Percentiles rank a stretch among this genome's conserved stretches.
These are phyloP conservation scores for Penicillium paradoxum DNA, from an alignment of 495 filamentous ascomycete genomes.

Conservation along the genomic window DNA sequence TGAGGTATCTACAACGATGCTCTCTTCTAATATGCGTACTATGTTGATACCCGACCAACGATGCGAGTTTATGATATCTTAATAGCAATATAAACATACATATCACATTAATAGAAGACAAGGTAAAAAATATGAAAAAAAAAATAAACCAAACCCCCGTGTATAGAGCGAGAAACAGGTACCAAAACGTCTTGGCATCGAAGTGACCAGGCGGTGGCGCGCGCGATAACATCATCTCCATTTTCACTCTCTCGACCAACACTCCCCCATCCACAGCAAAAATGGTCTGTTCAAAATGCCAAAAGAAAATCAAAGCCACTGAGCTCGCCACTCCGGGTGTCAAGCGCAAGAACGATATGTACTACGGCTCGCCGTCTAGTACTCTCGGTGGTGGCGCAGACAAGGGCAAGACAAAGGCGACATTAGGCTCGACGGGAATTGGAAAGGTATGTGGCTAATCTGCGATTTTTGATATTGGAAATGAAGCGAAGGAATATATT, in stretches of 20 bases:
- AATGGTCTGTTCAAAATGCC: slow-evolving; percentile 71
- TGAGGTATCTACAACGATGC: neutral
- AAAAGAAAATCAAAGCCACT: slow-evolving; percentile 56
- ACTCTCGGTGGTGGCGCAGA: slow-evolving; percentile 45
- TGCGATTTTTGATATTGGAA: too few species aligned
- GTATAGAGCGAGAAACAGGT: neutral
- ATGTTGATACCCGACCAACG: slow-evolving; percentile 3
- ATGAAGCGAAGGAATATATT: too few species aligned
- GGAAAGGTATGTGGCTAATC: slow-evolving; percentile 25
- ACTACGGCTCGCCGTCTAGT: slow-evolving; percentile 60
- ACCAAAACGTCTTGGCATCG: slow-evolving; percentile 17
- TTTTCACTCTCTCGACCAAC: neutral
- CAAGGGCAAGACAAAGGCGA: slow-evolving; percentile 45
- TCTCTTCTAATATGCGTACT: neutral
- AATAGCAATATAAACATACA: neutral
- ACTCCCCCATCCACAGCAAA: slow-evolving; percentile 7
- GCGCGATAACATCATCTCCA: slow-evolving; percentile 8
- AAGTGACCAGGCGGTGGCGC: slow-evolving; percentile 17
- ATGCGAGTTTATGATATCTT: neutral
- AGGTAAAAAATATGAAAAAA: neutral
- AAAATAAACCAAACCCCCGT: neutral
- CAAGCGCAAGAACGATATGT: slow-evolving; percentile 68
- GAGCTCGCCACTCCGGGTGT: slow-evolving; percentile 63
- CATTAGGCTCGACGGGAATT: slow-evolving; percentile 36
- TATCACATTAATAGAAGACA: neutral